A percentile compares a stretch with the other conserved stretches of the same genome.
phyloP scores from a whole-genome alignment of 2,329 filamentous ascomycete genomes.

The Monosporascus sp. region DNA sequence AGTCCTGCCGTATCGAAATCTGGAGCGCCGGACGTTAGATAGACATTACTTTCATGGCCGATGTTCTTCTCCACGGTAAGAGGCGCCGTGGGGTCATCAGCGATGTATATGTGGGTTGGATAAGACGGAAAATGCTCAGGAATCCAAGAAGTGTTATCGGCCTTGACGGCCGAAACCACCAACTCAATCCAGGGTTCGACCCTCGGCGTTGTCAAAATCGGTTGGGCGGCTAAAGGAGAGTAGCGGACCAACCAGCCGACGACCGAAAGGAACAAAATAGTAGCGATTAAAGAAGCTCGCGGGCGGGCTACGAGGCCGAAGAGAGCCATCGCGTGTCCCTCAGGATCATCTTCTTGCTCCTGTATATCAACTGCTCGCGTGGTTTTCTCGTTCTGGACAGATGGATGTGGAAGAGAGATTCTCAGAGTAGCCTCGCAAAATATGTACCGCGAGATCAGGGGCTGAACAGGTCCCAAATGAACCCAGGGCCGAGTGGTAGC shows the following conservation, averaged over 20 bases:
- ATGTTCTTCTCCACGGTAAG: conserved; percentile 34
- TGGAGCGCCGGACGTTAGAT: conserved; percentile 21
- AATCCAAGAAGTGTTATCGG: conserved; percentile 24
- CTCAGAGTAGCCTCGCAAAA: background rate
- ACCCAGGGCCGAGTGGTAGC: background rate
- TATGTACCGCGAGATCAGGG: background rate
- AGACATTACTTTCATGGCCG: conserved; percentile 31
- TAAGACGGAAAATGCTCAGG: conserved; percentile 15
- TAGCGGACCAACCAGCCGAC: background rate
- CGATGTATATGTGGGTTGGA: conserved; percentile 33
- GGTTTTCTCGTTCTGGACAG: background rate
- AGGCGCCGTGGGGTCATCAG: conserved; percentile 31
- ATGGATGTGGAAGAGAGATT: background rate
- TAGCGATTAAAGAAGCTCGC: background rate
- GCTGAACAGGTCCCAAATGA: background rate
- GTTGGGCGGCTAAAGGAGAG: background rate
- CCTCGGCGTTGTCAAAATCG: background rate
- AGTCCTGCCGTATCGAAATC: conserved; percentile 2
- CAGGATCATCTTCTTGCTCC: background rate
- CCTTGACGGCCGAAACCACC: conserved; percentile 19
- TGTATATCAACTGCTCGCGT: background rate
- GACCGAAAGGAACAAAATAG: background rate
- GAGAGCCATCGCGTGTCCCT: background rate
- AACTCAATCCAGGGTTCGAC: conserved; percentile 9
- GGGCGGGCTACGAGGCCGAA: conserved; percentile 1